Base-by-base conservation (phyloP, 768 basidiomycete genomes). In the Collybiopsis luxurians region DNA sequence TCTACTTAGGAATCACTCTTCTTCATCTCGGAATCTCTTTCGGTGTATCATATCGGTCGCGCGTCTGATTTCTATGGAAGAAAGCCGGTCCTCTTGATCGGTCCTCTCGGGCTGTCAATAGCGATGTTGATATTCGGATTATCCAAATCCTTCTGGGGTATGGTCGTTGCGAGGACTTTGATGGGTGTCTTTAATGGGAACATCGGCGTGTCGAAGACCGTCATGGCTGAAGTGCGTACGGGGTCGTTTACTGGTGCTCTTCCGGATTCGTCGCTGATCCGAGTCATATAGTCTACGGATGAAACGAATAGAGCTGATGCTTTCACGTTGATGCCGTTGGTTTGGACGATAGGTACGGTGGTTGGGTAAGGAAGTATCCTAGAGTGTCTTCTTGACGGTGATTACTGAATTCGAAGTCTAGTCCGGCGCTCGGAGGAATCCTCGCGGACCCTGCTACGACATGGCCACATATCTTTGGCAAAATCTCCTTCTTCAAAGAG, bases 131-230 rank as follows among this genome's bases (percentile, higher is more conserved):
- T 59, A 4, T 72, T 73, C 56, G 71, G 71, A 7, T 50, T 66
- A 19, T 69, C 71, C 1, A 64, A 59, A 36, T 60, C 46, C 4
- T 72, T 69, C 46, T 59, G 54, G 58, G 59, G 59, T 2, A 55
- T 71, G 26, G 59, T 71, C 2, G 21, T 66, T 13, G 65, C 52
- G 28, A 58, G 70, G 2, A 61, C 60, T 19, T 52, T 62, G 10
- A 64, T 66, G 34, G 71, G 71, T 10, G 65, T 64, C n/a, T 65
- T 70, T 15, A 70, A 69, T 57, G 71, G 72, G 2, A 70, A 71
- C 31, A 68, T 72, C 4, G 71, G 69, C 56, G 49, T 21, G 54
- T 42, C 0, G 11, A 73, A 70, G 55, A 69, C 61, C 23, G 62
- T 72, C n/a, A 63, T 73, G 57, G 63, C 64, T 17, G 73, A 74